phyloP scores from a whole-genome alignment of 345 rosid species.

The Psidium friedrichsthalianum region DNA sequence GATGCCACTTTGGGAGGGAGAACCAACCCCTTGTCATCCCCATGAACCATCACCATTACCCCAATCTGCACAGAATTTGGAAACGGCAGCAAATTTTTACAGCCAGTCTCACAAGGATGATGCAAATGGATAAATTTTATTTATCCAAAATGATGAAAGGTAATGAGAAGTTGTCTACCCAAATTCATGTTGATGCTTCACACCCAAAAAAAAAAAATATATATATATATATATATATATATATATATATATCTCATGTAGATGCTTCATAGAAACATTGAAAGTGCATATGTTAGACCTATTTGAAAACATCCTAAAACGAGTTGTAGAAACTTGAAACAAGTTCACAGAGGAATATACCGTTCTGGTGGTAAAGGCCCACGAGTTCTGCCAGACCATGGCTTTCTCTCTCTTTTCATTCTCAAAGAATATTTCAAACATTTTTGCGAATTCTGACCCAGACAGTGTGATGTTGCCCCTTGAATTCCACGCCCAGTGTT shows the following conservation, averaged over 20 bases:
- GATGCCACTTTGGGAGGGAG: conserved; percentile 95
- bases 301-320: background rate
- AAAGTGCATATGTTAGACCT: background rate
- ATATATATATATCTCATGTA: background rate
- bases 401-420: conserved; percentile 85
- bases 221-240: too few species aligned
- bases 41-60: conserved; percentile 98
- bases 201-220: background rate
- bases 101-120: background rate
- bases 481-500: conserved; percentile 96
- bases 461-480: conserved; percentile 95
- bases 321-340: background rate
- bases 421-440: conserved; percentile 91
- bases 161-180: background rate
- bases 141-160: background rate
- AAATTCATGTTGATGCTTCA: background rate
- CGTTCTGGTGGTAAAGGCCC: conserved; percentile 93
- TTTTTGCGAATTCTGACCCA: conserved; percentile 95
- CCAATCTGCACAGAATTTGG: conserved; percentile 46
- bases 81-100: background rate
- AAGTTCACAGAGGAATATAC: conserved; percentile 15
- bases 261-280: background rate
- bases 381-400: conserved; percentile 98
- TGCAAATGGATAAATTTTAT: background rate
- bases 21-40: conserved; percentile 81